A percentile compares a stretch with the other conserved stretches of the same genome.
These are phyloP conservation scores for Keithomyces neogunnii DNA, from an alignment of 2,329 filamentous ascomycete species.

Conservation along the genomic window DNA sequence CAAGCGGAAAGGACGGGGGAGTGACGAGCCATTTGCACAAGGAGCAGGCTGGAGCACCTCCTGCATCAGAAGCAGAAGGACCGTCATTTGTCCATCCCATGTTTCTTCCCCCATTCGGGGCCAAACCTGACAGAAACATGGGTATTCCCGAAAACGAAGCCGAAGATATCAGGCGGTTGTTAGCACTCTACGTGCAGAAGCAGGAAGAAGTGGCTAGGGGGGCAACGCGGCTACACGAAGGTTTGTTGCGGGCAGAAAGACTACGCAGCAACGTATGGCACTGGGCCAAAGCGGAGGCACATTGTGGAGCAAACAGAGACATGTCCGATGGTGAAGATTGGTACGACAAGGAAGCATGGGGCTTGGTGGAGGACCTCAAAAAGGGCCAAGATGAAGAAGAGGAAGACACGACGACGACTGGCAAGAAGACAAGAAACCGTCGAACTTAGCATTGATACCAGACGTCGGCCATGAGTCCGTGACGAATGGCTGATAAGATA, in stretches of 20 bases:
- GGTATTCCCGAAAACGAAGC: constrained; percentile 67
- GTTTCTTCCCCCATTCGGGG: constrained; percentile 56
- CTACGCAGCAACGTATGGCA: constrained; percentile 62
- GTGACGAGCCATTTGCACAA: constrained; percentile 19
- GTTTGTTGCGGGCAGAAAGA: constrained; percentile 64
- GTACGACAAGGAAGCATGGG: constrained; percentile 79
- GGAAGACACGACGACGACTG: constrained; percentile 54
- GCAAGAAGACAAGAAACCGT: constrained; percentile 53
- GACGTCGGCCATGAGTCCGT: neutral
- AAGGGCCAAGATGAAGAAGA: constrained; percentile 80
- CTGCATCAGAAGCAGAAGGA: constrained; percentile 17
- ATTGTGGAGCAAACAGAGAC: constrained; percentile 56
- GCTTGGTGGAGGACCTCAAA: constrained; percentile 62
- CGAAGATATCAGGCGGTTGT: constrained; percentile 65
- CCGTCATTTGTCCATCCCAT: constrained; percentile 63
- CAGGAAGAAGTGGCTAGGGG: constrained; percentile 76
- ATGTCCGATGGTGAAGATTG: constrained; percentile 87
- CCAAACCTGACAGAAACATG: constrained; percentile 59
- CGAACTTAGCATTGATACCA: constrained; percentile 18
- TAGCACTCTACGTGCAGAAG: constrained; percentile 74
- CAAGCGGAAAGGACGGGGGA: constrained; percentile 9
- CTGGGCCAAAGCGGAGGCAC: constrained; percentile 72
- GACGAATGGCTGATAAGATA: neutral
- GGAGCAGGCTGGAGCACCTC: neutral
- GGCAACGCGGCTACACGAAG: constrained; percentile 57